phyloP scores from a whole-genome alignment of 2,329 filamentous ascomycete species.

The Colletotrichum paranaense region DNA sequence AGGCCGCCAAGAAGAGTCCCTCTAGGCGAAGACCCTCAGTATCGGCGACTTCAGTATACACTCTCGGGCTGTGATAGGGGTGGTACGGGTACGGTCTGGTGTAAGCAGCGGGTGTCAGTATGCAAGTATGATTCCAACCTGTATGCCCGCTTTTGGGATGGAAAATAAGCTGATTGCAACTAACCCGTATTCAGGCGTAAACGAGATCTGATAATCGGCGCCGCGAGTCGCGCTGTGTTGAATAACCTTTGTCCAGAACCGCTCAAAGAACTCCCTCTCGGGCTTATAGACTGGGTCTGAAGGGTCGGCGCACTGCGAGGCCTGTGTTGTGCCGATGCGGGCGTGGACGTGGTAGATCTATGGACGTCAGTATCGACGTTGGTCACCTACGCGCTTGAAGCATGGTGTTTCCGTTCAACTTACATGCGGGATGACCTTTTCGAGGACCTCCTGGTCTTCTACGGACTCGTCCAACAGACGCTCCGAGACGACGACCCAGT shows the following conservation, averaged over 20 bases:
- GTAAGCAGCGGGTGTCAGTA: not conserved
- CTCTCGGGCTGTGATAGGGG: slow-evolving; percentile 36
- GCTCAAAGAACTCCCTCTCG: slow-evolving; percentile 47
- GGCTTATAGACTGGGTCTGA: slow-evolving; percentile 42
- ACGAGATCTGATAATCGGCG: slow-evolving; percentile 8
- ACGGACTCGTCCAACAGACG: not conserved
- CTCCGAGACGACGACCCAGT: slow-evolving; percentile 40
- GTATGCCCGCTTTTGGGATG: too few relatives aligned
- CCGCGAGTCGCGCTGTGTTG: slow-evolving; percentile 17
- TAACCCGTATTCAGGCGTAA: slow-evolving; percentile 32
- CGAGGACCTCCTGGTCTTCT: slow-evolving; percentile 32
- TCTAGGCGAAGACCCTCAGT: slow-evolving; percentile 40
- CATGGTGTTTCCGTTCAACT: not conserved
- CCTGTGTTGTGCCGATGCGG: slow-evolving; percentile 49
- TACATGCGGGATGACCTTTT: slow-evolving; percentile 44
- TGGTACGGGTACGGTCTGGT: slow-evolving; percentile 42
- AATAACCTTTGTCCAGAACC: slow-evolving; percentile 38
- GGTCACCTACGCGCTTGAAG: not conserved
- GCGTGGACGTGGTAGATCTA: slow-evolving; percentile 49
- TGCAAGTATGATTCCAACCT: too few relatives aligned
- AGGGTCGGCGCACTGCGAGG: slow-evolving; percentile 50
- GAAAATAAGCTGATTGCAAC: not conserved
- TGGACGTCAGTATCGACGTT: not conserved
- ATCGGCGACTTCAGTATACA: slow-evolving; percentile 40
- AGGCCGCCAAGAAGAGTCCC: slow-evolving; percentile 34